These are phyloP conservation scores for Amphibolis antarctica DNA, from an alignment of 106 monocot genomes.

Conservation along the genomic window DNA sequence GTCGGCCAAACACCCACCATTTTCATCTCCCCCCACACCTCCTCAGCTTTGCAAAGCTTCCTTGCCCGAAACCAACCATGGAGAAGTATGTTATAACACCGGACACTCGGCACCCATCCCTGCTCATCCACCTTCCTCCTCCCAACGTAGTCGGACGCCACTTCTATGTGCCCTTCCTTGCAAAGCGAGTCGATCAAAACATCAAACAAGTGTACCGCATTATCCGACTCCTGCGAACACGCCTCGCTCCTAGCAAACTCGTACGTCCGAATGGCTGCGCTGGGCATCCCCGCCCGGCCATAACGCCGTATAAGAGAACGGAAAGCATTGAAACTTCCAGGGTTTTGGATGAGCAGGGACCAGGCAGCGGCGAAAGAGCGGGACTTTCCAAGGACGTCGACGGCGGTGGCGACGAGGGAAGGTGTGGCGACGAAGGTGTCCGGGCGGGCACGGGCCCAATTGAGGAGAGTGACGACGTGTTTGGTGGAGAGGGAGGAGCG, in stretches of 20 bases:
- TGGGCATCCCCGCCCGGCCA: slow-evolving; percentile 31
- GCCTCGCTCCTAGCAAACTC: slow-evolving; percentile 5
- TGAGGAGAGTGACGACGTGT: background rate
- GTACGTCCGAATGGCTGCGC: slow-evolving; percentile 42
- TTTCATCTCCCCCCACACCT: slow-evolving; percentile 46
- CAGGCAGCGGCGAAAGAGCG: slow-evolving; percentile 40
- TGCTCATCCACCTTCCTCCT: slow-evolving; percentile 7
- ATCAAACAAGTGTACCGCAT: slow-evolving; percentile 12
- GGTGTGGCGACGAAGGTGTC: background rate
- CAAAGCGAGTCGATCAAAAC: slow-evolving; percentile 63
- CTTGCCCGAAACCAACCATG: slow-evolving; percentile 66
- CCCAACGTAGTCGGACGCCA: slow-evolving; percentile 30
- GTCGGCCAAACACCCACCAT: slow-evolving; percentile 27
- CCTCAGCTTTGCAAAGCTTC: slow-evolving; percentile 30
- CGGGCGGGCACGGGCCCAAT: slow-evolving; percentile 2
- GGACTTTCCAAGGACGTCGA: slow-evolving; percentile 25
- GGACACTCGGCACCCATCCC: slow-evolving; percentile 25
- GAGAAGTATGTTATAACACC: slow-evolving; percentile 53
- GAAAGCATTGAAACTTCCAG: slow-evolving; percentile 15
- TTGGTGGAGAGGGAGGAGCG: background rate
- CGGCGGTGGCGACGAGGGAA: slow-evolving; percentile 14
- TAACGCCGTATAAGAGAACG: slow-evolving; percentile 54
- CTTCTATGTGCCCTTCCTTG: slow-evolving; percentile 52
- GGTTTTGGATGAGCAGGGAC: slow-evolving; percentile 33
- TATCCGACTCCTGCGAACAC: background rate